Conservation (phyloP, 2,329 filamentous ascomycete genomes). For the Juglanconis juglandina region DNA sequence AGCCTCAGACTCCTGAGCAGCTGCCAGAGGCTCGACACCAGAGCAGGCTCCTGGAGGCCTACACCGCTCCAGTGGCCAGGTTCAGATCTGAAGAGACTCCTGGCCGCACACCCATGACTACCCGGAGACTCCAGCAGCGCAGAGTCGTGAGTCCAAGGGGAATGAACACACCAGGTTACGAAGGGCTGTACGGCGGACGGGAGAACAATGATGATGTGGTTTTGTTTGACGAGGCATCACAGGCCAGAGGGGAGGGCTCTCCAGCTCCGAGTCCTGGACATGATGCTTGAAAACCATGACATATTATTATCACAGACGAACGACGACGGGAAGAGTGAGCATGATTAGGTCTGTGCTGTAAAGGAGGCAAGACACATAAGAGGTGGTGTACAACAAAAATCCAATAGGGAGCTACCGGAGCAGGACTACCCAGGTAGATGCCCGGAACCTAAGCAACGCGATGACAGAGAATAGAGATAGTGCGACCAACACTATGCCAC, state of each 20-base stretch:
- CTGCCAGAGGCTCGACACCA: constrained; percentile 47
- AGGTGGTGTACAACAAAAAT: too few species aligned
- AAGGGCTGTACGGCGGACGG: constrained; percentile 44
- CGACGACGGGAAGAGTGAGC: background rate
- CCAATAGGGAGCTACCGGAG: too few species aligned
- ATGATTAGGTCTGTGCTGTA: background rate
- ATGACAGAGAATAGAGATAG: too few species aligned
- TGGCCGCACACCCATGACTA: constrained; percentile 22
- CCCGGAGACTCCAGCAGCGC: constrained; percentile 20
- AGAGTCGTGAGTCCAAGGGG: constrained; percentile 34
- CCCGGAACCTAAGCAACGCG: too few species aligned
- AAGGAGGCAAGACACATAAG: too few species aligned
- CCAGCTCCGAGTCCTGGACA: background rate
- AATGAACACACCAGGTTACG: constrained; percentile 41
- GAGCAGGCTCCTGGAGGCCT: constrained; percentile 39
- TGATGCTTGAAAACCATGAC: background rate
- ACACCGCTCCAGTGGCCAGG: constrained; percentile 38
- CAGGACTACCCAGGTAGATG: background rate
- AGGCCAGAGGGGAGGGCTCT: constrained; percentile 2
- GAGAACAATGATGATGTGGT: constrained; percentile 45
- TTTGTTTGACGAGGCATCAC: constrained; percentile 29
- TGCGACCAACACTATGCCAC: too few species aligned
- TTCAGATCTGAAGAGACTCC: constrained; percentile 16
- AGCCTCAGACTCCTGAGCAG: constrained; percentile 49
- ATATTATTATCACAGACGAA: background rate